phyloP scores from a whole-genome alignment of 805 yeast genomes.

The Kodamaea leandrae region DNA sequence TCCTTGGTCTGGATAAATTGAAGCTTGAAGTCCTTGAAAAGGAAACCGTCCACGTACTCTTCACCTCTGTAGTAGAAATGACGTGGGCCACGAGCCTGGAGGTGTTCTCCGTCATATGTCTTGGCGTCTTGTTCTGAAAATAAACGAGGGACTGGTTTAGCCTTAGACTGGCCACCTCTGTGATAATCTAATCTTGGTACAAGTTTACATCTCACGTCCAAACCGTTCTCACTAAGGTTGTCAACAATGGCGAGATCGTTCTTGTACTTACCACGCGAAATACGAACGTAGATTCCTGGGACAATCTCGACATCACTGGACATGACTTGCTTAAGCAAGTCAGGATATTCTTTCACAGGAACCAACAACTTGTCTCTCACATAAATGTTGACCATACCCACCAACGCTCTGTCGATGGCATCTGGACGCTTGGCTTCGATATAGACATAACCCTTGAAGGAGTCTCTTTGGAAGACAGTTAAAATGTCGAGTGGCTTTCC shows the following conservation, averaged over 20 bases:
- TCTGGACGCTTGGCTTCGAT: conserved; percentile 92
- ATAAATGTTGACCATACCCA: conserved; percentile 87
- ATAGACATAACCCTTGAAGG: conserved; percentile 87
- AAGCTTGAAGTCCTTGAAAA: conserved; percentile 81
- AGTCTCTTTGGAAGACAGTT: conserved; percentile 92
- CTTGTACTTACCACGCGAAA: conserved; percentile 86
- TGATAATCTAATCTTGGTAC: conserved; percentile 96
- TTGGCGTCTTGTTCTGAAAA: conserved; percentile 89
- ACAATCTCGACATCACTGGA: conserved; percentile 82
- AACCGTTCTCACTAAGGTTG: conserved; percentile 88
- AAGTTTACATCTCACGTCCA: conserved; percentile 89
- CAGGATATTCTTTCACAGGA: conserved; percentile 94
- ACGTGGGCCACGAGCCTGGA: conserved; percentile 62
- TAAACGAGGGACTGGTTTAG: conserved; percentile 80
- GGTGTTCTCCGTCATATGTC: conserved; percentile 71
- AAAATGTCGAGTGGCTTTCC: conserved; percentile 77
- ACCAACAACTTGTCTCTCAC: conserved; percentile 72
- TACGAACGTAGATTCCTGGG: conserved; percentile 90
- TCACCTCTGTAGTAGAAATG: conserved; percentile 77
- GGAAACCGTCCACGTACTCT: conserved; percentile 85
- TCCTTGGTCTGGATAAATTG: conserved; percentile 76
- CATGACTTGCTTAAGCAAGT: conserved; percentile 83
- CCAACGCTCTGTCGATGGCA: conserved; percentile 84
- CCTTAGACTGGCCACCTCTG: conserved; percentile 55
- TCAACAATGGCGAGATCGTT: conserved; percentile 93